These are phyloP conservation scores for Apiospora phragmitis DNA, from an alignment of 2,329 filamentous ascomycete species.

Conservation along the genomic window DNA sequence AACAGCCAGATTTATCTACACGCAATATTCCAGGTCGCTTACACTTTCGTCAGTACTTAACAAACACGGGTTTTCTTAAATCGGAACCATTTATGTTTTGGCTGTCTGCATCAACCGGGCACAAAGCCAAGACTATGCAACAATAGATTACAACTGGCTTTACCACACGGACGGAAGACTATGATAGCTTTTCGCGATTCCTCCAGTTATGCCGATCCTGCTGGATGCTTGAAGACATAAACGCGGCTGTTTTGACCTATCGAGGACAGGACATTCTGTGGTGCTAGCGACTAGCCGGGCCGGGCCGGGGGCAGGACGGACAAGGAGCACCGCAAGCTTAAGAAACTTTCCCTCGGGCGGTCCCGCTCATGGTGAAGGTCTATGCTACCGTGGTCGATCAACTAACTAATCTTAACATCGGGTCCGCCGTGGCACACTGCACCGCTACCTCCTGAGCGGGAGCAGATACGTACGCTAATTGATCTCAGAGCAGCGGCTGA, in stretches of 20 bases:
- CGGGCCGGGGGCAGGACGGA: too few relatives aligned
- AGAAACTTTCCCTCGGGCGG: too few relatives aligned
- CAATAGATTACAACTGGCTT: not conserved
- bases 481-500: not conserved
- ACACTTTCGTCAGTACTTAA: too few relatives aligned
- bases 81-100: not conserved
- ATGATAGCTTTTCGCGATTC: not conserved
- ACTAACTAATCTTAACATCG: too few relatives aligned
- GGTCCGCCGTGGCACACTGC: not conserved
- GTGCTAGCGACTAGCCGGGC: not conserved
- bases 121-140: too few relatives aligned
- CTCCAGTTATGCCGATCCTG: not conserved
- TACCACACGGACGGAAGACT: not conserved
- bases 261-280: not conserved
- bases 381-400: too few relatives aligned
- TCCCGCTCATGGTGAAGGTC: too few relatives aligned
- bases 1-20: too few relatives aligned
- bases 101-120: too few relatives aligned
- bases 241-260: not conserved
- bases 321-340: too few relatives aligned
- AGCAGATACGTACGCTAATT: not conserved
- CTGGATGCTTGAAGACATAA: not conserved
- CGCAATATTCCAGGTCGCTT: too few relatives aligned
- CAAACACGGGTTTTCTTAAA: too few relatives aligned
- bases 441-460: not conserved